Conservation (phyloP, 2,329 filamentous ascomycete genomes). For the Neopestalotiopsis clavispora region DNA sequence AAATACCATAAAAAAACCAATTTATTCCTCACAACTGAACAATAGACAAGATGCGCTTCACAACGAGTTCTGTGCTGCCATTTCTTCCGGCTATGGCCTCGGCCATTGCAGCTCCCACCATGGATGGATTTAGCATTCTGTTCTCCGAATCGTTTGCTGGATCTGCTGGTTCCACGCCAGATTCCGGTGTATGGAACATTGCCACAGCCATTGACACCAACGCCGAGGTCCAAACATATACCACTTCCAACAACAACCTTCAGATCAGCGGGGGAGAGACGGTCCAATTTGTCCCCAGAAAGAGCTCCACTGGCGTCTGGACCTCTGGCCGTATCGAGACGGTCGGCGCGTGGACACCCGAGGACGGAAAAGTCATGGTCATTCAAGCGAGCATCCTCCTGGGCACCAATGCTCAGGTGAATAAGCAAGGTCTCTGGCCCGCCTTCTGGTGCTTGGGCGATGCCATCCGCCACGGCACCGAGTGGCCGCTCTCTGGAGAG, state of each 20-base stretch:
- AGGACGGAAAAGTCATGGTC: conserved; percentile 44
- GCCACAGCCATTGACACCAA: conserved; percentile 51
- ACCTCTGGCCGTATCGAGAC: conserved; percentile 56
- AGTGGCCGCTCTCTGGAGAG: conserved; percentile 56
- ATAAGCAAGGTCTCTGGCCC: conserved; percentile 57
- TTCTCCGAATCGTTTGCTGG: conserved; percentile 54
- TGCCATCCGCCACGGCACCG: conserved; percentile 48
- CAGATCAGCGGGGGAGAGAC: conserved; percentile 57
- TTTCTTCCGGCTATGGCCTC: conserved; percentile 33
- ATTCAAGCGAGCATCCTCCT: conserved; percentile 52
- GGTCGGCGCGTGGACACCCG: conserved; percentile 49
- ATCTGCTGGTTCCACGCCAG: conserved; percentile 40
- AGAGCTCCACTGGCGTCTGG: conserved; percentile 45
- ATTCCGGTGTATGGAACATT: conserved; percentile 50
- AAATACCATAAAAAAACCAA: neutral
- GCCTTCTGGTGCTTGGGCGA: conserved; percentile 59
- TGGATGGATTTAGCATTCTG: conserved; percentile 44
- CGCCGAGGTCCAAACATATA: conserved; percentile 54
- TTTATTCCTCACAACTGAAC: conserved; percentile 20
- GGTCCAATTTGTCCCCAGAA: conserved; percentile 55
- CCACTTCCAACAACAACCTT: conserved; percentile 47
- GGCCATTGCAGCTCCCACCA: conserved; percentile 33
- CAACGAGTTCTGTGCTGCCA: conserved; percentile 29
- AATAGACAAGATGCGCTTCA: conserved; percentile 30
- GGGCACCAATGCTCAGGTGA: conserved; percentile 40